These are phyloP conservation scores for Aspergillus heteromorphus DNA, from an alignment of 495 filamentous ascomycete species.

Conservation along the genomic window DNA sequence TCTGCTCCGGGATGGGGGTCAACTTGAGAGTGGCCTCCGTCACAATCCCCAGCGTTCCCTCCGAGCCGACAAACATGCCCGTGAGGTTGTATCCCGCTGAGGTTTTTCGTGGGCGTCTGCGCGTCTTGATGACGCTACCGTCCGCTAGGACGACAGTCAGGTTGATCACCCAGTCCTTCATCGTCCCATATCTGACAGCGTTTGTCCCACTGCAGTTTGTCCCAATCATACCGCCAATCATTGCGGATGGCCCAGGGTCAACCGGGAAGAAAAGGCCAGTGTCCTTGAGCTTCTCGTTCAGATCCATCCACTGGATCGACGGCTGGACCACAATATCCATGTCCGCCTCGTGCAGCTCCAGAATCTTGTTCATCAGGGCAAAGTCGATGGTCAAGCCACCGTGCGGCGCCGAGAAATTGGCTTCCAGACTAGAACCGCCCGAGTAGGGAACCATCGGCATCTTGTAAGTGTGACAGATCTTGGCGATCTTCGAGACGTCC, in stretches of 20 bases:
- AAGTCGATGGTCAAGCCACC: slow-evolving; percentile 90
- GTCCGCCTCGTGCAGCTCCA: slow-evolving; percentile 75
- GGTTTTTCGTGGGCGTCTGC: slow-evolving; percentile 57
- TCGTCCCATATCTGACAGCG: slow-evolving; percentile 88
- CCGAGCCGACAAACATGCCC: slow-evolving; percentile 81
- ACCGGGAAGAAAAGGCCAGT: slow-evolving; percentile 85
- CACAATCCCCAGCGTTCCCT: slow-evolving; percentile 85
- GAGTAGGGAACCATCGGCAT: slow-evolving; percentile 85
- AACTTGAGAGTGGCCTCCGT: slow-evolving; percentile 85
- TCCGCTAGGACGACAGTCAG: slow-evolving; percentile 91
- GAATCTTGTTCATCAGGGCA: slow-evolving; percentile 73
- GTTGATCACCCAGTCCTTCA: slow-evolving; percentile 92
- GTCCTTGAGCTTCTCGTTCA: slow-evolving; percentile 72
- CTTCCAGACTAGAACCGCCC: slow-evolving; percentile 82
- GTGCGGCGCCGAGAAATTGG: slow-evolving; percentile 78
- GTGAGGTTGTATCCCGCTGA: slow-evolving; percentile 86
- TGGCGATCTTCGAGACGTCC: slow-evolving; percentile 74
- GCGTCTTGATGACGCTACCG: slow-evolving; percentile 84
- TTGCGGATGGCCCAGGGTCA: slow-evolving; percentile 65
- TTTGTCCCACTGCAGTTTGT: slow-evolving; percentile 94
- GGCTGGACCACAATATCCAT: slow-evolving; percentile 93
- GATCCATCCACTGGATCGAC: slow-evolving; percentile 81
- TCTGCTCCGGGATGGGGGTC: slow-evolving; percentile 68
- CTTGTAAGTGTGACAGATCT: slow-evolving; percentile 73
- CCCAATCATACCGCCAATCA: slow-evolving; percentile 95